Conservation (phyloP, 495 filamentous ascomycete species). For the Corynascus novoguineensis region DNA sequence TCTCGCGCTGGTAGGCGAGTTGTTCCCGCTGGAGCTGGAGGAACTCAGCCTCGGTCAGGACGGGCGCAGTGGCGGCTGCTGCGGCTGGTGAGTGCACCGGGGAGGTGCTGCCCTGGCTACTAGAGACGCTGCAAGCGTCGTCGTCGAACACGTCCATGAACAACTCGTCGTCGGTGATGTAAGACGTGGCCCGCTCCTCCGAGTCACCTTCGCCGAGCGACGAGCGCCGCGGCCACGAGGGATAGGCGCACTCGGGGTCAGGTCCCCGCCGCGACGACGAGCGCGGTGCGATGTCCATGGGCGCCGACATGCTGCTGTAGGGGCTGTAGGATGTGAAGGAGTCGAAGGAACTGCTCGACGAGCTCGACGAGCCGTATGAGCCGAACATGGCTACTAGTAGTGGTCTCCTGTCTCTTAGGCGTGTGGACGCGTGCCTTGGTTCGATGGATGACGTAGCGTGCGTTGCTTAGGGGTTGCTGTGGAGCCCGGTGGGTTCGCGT, state of each 20-base stretch:
- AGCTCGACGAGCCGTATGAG: constrained; percentile 39
- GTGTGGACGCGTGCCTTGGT: constrained; percentile 8
- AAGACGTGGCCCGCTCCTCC: constrained; percentile 42
- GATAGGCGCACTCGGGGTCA: constrained; percentile 44
- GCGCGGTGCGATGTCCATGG: constrained; percentile 49
- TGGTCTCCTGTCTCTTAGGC: too few relatives aligned
- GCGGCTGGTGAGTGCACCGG: constrained; percentile 34
- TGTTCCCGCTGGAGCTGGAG: constrained; percentile 42
- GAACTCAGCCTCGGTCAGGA: constrained; percentile 35
- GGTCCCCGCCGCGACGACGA: constrained; percentile 35
- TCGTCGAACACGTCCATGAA: constrained; percentile 36
- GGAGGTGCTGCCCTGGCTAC: constrained; percentile 43
- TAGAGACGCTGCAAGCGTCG: constrained; percentile 42
- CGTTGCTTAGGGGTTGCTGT: not conserved
- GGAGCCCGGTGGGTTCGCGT: not conserved
- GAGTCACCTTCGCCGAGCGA: constrained; percentile 37
- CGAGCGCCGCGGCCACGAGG: constrained; percentile 46
- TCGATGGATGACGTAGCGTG: constrained; percentile 10
- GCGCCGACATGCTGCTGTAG: constrained; percentile 37
- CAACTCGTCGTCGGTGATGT: constrained; percentile 48
- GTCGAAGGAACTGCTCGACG: constrained; percentile 23
- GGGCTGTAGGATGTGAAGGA: constrained; percentile 23
- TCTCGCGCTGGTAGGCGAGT: constrained; percentile 43
- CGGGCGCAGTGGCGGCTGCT: constrained; percentile 14
- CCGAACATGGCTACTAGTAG: constrained; percentile 36